phyloP scores from a whole-genome alignment of 2,329 filamentous ascomycete genomes.

The Setomelanomma holmii region DNA sequence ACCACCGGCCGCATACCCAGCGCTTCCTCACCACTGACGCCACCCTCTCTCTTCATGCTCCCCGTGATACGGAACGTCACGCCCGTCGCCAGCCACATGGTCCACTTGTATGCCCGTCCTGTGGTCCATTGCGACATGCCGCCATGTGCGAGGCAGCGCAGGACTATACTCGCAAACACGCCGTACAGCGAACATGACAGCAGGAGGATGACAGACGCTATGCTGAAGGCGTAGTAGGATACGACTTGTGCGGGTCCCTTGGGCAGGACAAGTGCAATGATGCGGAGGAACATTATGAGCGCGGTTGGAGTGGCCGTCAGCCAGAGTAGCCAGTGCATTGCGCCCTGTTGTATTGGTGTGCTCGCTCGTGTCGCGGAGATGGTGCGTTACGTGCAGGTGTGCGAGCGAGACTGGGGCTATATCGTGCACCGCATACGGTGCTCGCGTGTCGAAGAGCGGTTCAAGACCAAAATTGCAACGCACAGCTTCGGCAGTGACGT shows the following conservation, averaged over 20 bases:
- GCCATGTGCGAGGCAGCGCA: conserved; percentile 75
- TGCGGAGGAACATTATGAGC: conserved; percentile 38
- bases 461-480: neutral
- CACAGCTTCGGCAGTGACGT: neutral
- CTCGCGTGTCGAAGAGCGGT: neutral
- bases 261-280: conserved; percentile 39
- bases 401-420: neutral
- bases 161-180: conserved; percentile 72
- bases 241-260: conserved; percentile 37
- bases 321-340: conserved; percentile 45
- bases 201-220: conserved; percentile 51
- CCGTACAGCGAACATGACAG: conserved; percentile 69
- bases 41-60: conserved; percentile 38
- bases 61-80: conserved; percentile 74
- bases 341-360: conserved; percentile 3
- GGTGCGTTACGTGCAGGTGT: neutral
- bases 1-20: conserved; percentile 73
- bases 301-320: conserved; percentile 34
- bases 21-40: conserved; percentile 42
- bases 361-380: too few relatives aligned
- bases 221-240: conserved; percentile 71
- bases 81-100: conserved; percentile 78
- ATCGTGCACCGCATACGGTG: neutral
- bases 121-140: conserved; percentile 86
- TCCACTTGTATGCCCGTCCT: conserved; percentile 78